phyloP scores from a whole-genome alignment of 2,329 filamentous ascomycete genomes.

The Pseudogymnoascus sp. region DNA sequence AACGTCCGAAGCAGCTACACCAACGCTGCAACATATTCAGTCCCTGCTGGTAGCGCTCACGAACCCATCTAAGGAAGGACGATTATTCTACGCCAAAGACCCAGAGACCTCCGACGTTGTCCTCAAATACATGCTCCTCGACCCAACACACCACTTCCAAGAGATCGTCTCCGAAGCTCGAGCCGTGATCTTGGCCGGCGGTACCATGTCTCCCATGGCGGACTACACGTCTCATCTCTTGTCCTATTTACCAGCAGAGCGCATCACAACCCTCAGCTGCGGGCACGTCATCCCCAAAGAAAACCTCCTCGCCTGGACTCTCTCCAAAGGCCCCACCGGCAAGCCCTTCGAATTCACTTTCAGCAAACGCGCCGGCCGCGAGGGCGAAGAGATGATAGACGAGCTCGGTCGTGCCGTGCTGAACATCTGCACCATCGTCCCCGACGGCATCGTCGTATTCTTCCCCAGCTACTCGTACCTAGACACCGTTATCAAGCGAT shows the following conservation, averaged over 20 bases:
- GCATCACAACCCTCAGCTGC: constrained; percentile 77
- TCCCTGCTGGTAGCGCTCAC: constrained; percentile 73
- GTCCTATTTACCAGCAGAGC: constrained; percentile 55
- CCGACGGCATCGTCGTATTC: constrained; percentile 87
- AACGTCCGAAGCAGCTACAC: constrained; percentile 17
- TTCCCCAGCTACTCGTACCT: constrained; percentile 94
- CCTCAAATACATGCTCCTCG: constrained; percentile 80
- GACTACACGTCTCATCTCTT: constrained; percentile 87
- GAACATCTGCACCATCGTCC: constrained; percentile 63
- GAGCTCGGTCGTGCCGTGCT: constrained; percentile 69
- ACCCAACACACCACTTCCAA: constrained; percentile 84
- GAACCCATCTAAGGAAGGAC: constrained; percentile 68
- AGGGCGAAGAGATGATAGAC: constrained; percentile 49
- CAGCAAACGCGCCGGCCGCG: constrained; percentile 57
- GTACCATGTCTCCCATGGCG: constrained; percentile 94
- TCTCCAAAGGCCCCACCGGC: constrained; percentile 43
- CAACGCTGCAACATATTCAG: constrained; percentile 45
- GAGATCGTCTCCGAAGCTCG: constrained; percentile 77
- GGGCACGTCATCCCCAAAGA: constrained; percentile 83
- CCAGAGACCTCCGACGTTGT: constrained; percentile 39
- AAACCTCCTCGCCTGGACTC: constrained; percentile 71
- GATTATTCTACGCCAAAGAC: constrained; percentile 52
- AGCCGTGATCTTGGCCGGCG: constrained; percentile 83
- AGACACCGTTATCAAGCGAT: constrained; percentile 58
- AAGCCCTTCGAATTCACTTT: constrained; percentile 79